These are phyloP conservation scores for Codiaeum variegatum DNA, from an alignment of 441 rosid species.

Conservation along the genomic window DNA sequence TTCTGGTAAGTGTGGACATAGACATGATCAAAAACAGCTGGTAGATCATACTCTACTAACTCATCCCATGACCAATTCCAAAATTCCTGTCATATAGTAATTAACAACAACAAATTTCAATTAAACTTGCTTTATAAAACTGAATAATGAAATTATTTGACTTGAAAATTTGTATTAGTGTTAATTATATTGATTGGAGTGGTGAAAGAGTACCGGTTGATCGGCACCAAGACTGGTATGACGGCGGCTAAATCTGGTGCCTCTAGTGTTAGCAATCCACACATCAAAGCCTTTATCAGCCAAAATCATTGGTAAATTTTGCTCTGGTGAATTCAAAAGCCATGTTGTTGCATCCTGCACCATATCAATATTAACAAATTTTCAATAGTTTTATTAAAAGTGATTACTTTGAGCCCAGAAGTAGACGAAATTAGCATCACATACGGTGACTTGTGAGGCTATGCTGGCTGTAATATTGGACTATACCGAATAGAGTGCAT, in stretches of 20 bases:
- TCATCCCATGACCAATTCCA: constrained; percentile 99
- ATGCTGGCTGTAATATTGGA: too few relatives aligned
- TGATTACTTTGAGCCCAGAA: not conserved
- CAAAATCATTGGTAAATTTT: constrained; percentile 75
- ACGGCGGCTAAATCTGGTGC: constrained; percentile 68
- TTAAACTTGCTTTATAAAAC: too few relatives aligned
- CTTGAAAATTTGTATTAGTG: too few relatives aligned
- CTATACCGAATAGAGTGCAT: too few relatives aligned
- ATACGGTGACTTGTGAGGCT: too few relatives aligned
- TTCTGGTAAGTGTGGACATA: constrained; percentile 56
- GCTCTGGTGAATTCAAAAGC: constrained; percentile 78
- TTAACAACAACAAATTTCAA: too few relatives aligned
- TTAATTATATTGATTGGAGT: too few relatives aligned
- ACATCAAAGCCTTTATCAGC: constrained; percentile 90
- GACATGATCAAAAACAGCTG: constrained; percentile 66
- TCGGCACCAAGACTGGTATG: constrained; percentile 51
- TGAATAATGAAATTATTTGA: too few relatives aligned
- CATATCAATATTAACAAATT: not conserved
- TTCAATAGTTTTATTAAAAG: not conserved
- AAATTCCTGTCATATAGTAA: constrained; percentile 51
- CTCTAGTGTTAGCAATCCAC: constrained; percentile 85
- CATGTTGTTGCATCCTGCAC: constrained; percentile 88
- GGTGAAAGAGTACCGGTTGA: constrained; percentile 32
- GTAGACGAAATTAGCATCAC: not conserved
- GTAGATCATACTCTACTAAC: constrained; percentile 60